Evolutionary conservation across 2,329 filamentous ascomycete species (phyloP), one percentile per base, ranked within the genome.

Genomic region (Beauveria rudraprayagi): DNA sequence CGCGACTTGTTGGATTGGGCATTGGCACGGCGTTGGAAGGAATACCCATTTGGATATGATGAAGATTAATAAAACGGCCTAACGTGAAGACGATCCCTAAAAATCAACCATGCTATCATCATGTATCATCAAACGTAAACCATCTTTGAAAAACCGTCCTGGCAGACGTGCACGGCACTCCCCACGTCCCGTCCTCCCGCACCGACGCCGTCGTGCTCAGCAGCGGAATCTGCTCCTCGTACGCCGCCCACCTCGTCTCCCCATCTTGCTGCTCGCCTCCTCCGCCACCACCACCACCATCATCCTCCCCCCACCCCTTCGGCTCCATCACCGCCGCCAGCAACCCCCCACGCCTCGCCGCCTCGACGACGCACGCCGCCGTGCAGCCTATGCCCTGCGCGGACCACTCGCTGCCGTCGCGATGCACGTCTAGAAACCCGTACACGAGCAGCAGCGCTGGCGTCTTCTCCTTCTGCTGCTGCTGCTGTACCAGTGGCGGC

Each of bases 331-430:
- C 62, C 3, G 80, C 72, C 5, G 80, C 73, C 22, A 68, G 71
- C 64, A 82, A 78, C 1, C 69, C 71, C 7, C 73, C 70, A 19
- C 78, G 75, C 41, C 68, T 67, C 0, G 85, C 86, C 2, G 82
- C 79, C 62, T 91, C 88, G 9, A 90, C 80, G 1, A 89, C 72
- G 0, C 77, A 74, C 2, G 88, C 80, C n/a, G 85, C 77, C 1
- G 85, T 86, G 61, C 80, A 79, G 22, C 83, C 80, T 14, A 92
- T 71, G 0, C 89, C 90, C 72, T 92, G 89, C 0, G 86, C 88
- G 56, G 87, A 91, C 83, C 88, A 92, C 63, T 90, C 87, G 64
- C 85, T 85, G 0, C 87, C 89, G 59, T 83, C 79, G 26, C 83
- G 80, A 70, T 92, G 90, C 47, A 89, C 71, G 22, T 80, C 76